Evolutionary conservation across 2,329 filamentous ascomycete genomes (phyloP), one percentile per base, ranked within the genome.

Genomic region (Chrysoporthe austroafricana): DNA sequence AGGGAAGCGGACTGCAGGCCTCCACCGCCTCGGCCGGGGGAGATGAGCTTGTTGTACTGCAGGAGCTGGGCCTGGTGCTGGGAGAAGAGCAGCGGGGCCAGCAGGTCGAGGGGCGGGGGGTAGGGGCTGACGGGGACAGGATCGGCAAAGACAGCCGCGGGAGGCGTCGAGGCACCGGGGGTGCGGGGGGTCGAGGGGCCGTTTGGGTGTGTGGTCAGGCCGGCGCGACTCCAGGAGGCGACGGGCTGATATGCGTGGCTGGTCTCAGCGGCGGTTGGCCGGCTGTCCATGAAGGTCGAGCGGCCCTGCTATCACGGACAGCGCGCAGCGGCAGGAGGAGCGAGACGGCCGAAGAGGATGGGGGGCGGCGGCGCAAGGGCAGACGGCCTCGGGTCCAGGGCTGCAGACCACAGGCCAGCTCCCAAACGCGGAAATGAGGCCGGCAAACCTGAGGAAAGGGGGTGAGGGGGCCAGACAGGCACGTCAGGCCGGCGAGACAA

Each of bases 11-110:
- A 82, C 74, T 88, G 86, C 68, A 88, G 78, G 73, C 86, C 85
- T 72, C 85, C 74, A 42, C 78, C 79, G 70, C 77, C 76, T 74
- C 86, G 80, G 66, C 84, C 80, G 61, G 86, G 84, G 64, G 87
- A 86, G 72, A 90, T 84, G 75, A 90, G 86, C 74, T 85, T 86
- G 77, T 90, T 90, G 82, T 90, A 90, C 72, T 89, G 84, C 63
- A 87, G 82, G 66, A 90, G 84, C 77, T 88, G 86, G 64, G 85
- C 86, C 74, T 89, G 85, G 71, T 89, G 86, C 70, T 88, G 86
- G 18, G 86, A 86, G 67, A 88, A 81, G 72, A 88, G 79, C 70
- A 87, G 82, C 46, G 87, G 86, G 39, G 87, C 79, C 68, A 87
- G 80, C 71, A 88, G 85, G 73, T 87, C 73, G 69, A 82, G 81